Conservation (phyloP, 75 land plant species). For the Sequoiadendron giganteum region DNA sequence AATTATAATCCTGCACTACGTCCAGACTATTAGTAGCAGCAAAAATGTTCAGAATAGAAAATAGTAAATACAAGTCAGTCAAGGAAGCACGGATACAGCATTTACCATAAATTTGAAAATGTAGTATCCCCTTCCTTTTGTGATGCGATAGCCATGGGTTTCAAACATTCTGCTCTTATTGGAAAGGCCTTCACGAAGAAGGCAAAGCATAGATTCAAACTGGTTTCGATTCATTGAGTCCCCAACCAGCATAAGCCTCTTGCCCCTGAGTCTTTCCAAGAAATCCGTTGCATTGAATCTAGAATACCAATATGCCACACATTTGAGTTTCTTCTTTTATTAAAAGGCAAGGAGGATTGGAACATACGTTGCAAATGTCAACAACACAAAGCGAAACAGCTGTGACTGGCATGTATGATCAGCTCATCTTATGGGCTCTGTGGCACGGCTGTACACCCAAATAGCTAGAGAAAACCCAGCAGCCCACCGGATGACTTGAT, state of each 20-base stretch:
- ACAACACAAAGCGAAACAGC: neutral
- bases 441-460: neutral
- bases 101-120: constrained; percentile 66
- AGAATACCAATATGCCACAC: constrained; percentile 10
- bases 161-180: constrained; percentile 78
- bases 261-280: constrained; percentile 66
- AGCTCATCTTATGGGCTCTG: neutral
- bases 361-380: neutral
- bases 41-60: neutral
- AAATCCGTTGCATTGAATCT: constrained; percentile 83
- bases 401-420: neutral
- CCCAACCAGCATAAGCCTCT: constrained; percentile 73
- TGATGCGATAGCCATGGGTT: constrained; percentile 61
- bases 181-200: constrained; percentile 59
- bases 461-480: neutral
- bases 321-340: neutral
- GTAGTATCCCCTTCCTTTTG: constrained; percentile 72
- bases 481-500: neutral
- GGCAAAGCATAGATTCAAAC: constrained; percentile 82
- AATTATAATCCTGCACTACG: constrained; percentile 62
- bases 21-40: neutral
- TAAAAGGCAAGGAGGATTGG: neutral
- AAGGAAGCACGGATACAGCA: neutral
- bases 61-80: neutral
- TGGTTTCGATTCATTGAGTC: constrained; percentile 87